phyloP scores from a whole-genome alignment of 1,284 basidiomycete genomes.

The Trichosporon sp. region DNA sequence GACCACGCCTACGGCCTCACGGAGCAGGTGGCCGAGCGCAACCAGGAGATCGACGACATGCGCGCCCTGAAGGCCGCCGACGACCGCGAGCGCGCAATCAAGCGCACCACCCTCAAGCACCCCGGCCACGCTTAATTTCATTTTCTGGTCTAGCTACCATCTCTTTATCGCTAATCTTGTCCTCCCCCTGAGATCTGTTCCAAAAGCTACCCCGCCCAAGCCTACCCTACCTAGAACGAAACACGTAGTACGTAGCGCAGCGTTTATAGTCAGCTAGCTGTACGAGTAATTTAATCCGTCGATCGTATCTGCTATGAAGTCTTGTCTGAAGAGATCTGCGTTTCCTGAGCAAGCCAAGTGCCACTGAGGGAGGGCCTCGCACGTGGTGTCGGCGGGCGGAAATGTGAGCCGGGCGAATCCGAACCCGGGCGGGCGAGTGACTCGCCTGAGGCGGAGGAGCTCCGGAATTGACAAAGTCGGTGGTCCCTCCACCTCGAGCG shows the following conservation, averaged over 20 bases:
- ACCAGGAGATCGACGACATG: slow-evolving; percentile 50
- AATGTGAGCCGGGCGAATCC: not conserved
- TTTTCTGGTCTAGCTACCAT: not conserved
- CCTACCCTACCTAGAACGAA: no score
- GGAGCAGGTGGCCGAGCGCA: slow-evolving; percentile 40
- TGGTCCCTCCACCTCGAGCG: not conserved
- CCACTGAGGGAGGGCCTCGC: no score
- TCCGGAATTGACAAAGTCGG: not conserved
- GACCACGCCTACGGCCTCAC: slow-evolving; percentile 46
- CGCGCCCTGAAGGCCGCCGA: slow-evolving; percentile 51
- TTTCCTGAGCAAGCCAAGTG: no score
- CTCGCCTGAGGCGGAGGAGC: not conserved
- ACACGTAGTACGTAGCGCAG: no score
- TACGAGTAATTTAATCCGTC: no score
- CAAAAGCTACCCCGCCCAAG: not conserved
- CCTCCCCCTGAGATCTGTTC: not conserved
- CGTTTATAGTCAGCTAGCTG: no score
- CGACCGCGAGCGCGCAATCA: slow-evolving; percentile 51
- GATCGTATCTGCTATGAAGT: not conserved
- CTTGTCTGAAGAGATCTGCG: no score
- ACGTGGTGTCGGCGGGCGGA: not conserved
- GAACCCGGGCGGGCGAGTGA: not conserved
- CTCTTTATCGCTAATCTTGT: not conserved
- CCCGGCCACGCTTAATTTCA: slow-evolving; percentile 42
- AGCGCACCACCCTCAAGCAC: slow-evolving; percentile 48